Base-by-base conservation (phyloP, 495 filamentous ascomycete species). In the Polyplosphaeria fusca region DNA sequence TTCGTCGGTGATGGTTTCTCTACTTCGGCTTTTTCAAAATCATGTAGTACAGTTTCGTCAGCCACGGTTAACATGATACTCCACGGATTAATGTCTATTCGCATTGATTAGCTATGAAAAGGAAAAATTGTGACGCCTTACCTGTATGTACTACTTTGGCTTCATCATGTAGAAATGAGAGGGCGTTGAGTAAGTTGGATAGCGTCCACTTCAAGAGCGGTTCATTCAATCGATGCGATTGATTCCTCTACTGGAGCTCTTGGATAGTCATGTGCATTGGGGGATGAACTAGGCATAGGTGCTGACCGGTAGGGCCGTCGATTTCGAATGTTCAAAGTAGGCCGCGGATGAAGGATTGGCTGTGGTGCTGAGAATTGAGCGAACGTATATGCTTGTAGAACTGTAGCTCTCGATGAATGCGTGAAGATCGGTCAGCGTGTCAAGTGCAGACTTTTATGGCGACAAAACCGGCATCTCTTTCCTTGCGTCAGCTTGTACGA, bases 231-330 rank as follows among this genome's bases (percentile, higher is more conserved):
- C 51, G 51, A 13, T 50, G 43, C 42, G 51, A 26, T 50, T n/a
- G 42, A 55, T 55, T 58, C 27, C 26, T 40, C 18, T 41, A 42
- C 49, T 56, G 49, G 20, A 58, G 49, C 48, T 58, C 54, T 11
- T 22, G 54, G 30, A 58, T 42, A n/a, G 49, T 58, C 54, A 58
- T 58, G 30, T 58, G 54, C 48, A 58, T 58, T 41, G 54, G 49
- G 3, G 49, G 54, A 40, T 58, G 54, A 55, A 58, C 54, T 4
- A 58, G 47, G 27, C 54, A 58, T 16, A 56, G 42, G 30, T 58
- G 54, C 35, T 58, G 22, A 13, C 49, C 47, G 25, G 47, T 5
- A 38, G 49, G 30, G 26, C 49, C 48, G 13, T 4, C 19, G 49
- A 58, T 37, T 24, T 56, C 52, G 46, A 57, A 46, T 26, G 47